Evolutionary conservation across 331 rosid species (phyloP).

Genomic region (Cydonia oblonga): DNA sequence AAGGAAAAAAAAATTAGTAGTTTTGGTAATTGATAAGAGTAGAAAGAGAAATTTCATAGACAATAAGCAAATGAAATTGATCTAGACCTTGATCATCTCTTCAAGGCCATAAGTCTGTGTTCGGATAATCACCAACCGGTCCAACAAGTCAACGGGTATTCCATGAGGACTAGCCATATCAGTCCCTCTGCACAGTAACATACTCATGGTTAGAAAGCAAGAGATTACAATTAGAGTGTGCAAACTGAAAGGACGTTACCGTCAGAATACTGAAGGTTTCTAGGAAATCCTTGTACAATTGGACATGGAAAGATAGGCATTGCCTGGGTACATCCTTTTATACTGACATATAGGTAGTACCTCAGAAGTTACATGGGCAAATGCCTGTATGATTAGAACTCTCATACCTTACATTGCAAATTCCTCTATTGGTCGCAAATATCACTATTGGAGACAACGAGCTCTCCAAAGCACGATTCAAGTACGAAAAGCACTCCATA

Average conservation of each 20-base stretch:
- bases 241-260: not conserved
- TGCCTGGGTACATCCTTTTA: not conserved
- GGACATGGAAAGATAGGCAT: not conserved
- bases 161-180: conserved; percentile 98
- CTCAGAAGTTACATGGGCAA: not conserved
- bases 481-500: conserved; percentile 93
- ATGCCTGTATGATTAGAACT: not conserved
- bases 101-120: conserved; percentile 79
- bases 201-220: conserved; percentile 7
- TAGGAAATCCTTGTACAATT: not conserved
- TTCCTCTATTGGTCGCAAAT: conserved; percentile 95
- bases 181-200: conserved; percentile 57
- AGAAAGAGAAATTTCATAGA: not conserved
- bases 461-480: conserved; percentile 95
- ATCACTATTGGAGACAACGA: conserved; percentile 90
- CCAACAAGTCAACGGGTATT: conserved; percentile 87
- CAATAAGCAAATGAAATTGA: not conserved
- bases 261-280: not conserved
- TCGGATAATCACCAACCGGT: conserved; percentile 74
- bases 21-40: not conserved
- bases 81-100: conserved; percentile 78
- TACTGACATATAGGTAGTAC: not conserved
- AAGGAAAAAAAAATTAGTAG: not conserved
- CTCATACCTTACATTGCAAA: conserved; percentile 79
- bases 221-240: not conserved